Evolutionary conservation across 2,329 filamentous ascomycete genomes (phyloP).

Genomic region (Rhytidhysteron rufulum): DNA sequence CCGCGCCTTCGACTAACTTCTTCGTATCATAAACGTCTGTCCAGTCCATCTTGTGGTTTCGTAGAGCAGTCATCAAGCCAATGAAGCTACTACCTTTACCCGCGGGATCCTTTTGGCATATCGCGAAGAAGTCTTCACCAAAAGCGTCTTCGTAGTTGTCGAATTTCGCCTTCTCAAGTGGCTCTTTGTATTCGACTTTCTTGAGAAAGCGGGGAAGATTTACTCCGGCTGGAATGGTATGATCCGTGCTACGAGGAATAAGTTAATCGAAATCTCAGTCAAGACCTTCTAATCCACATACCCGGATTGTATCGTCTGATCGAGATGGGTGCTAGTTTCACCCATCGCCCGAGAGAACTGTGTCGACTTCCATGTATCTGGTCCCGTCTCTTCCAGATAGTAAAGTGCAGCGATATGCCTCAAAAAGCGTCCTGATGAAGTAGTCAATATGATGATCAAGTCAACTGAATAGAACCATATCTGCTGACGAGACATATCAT

Average conservation of each 20-base stretch:
- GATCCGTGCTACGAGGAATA: constrained; percentile 6
- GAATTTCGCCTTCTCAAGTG: constrained; percentile 6
- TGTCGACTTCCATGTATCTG: too few species aligned
- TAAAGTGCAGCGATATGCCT: too few species aligned
- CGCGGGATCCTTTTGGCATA: constrained; percentile 5
- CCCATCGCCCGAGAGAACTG: too few species aligned
- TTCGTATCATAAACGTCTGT: constrained; percentile 8
- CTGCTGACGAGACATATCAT: too few species aligned
- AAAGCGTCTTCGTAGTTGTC: constrained; percentile 8
- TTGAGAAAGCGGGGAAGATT: constrained; percentile 6
- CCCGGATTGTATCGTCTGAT: constrained; percentile 6
- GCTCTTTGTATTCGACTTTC: constrained; percentile 6
- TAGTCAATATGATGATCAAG: too few species aligned
- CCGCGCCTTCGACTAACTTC: constrained; percentile 3
- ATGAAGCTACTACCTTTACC: constrained; percentile 7
- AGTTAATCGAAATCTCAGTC: too few species aligned
- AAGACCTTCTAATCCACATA: constrained; percentile 1
- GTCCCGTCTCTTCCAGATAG: too few species aligned
- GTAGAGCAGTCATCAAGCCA: constrained; percentile 4
- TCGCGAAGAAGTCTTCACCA: constrained; percentile 8
- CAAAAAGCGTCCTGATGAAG: too few species aligned
- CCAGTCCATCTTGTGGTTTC: constrained; percentile 9
- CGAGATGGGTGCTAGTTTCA: constrained; percentile 4
- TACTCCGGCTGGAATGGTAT: constrained; percentile 7
- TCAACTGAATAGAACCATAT: too few species aligned